Evolutionary conservation across 176 grass and related monocot species (phyloP).

Genomic region (Phoenix dactylifera): DNA sequence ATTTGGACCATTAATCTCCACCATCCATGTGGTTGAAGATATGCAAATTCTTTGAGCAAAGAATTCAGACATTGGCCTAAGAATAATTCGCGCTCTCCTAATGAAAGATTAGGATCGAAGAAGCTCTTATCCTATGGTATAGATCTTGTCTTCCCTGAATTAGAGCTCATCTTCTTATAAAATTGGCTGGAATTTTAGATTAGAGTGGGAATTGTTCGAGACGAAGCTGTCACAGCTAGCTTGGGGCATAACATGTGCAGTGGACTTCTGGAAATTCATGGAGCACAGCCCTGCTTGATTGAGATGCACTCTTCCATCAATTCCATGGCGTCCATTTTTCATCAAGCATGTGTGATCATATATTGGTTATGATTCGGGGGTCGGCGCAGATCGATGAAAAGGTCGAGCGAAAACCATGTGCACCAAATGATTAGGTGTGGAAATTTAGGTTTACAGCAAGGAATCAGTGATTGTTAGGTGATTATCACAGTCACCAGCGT

Average conservation of each 20-base stretch:
- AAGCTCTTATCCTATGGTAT: too few relatives aligned
- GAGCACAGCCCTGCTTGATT: slow-evolving; percentile 29
- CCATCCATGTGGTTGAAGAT: too few relatives aligned
- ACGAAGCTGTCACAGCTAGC: too few relatives aligned
- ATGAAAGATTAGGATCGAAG: too few relatives aligned
- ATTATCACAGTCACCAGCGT: slow-evolving; percentile 21
- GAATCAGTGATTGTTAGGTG: slow-evolving; percentile 15
- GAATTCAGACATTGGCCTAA: too few relatives aligned
- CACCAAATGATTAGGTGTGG: slow-evolving; percentile 50
- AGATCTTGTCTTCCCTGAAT: neutral
- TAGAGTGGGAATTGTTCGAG: neutral
- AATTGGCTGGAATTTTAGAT: neutral
- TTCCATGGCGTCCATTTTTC: slow-evolving; percentile 24
- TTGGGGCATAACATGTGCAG: slow-evolving; percentile 28
- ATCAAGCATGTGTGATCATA: slow-evolving; percentile 6
- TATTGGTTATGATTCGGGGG: neutral
- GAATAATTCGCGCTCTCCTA: too few relatives aligned
- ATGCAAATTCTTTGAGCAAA: too few relatives aligned
- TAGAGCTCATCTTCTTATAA: neutral
- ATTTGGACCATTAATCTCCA: too few relatives aligned
- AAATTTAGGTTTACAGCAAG: slow-evolving; percentile 53
- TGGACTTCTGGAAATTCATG: slow-evolving; percentile 15
- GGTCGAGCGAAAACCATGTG: slow-evolving; percentile 21
- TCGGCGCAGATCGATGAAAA: slow-evolving; percentile 5
- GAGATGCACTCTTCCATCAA: slow-evolving; percentile 33